These are phyloP conservation scores for Fragaria iinumae DNA, from an alignment of 306 rosid species.

Conservation along the genomic window DNA sequence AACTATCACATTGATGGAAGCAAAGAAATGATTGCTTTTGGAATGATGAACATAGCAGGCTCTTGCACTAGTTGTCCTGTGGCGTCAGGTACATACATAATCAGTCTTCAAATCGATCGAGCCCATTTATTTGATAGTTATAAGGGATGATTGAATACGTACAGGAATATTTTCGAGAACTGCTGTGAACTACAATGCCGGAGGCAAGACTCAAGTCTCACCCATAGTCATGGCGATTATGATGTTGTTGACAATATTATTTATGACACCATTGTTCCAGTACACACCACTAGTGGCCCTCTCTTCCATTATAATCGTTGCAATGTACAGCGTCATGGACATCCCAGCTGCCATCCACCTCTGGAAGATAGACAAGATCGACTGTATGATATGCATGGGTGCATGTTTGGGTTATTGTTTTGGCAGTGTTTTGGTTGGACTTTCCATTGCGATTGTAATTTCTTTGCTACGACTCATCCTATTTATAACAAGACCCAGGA, in stretches of 20 bases:
- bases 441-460: slow-evolving; percentile 34
- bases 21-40: slow-evolving; percentile 57
- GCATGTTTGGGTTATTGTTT: slow-evolving; percentile 43
- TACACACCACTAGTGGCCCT: slow-evolving; percentile 55
- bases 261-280: slow-evolving; percentile 45
- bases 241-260: slow-evolving; percentile 44
- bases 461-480: slow-evolving; percentile 61
- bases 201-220: slow-evolving; percentile 47
- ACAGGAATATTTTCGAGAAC: slow-evolving; percentile 46
- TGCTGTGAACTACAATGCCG: slow-evolving; percentile 52
- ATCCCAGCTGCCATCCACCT: slow-evolving; percentile 39
- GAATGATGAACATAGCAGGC: slow-evolving; percentile 54
- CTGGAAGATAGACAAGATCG: slow-evolving; percentile 48
- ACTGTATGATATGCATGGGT: slow-evolving; percentile 33
- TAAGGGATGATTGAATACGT: not conserved
- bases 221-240: slow-evolving; percentile 44
- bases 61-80: slow-evolving; percentile 51
- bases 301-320: slow-evolving; percentile 42
- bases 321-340: slow-evolving; percentile 41
- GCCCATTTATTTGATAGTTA: not conserved
- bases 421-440: slow-evolving; percentile 41
- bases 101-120: not conserved
- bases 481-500: slow-evolving; percentile 73
- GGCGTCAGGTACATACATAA: slow-evolving; percentile 31
- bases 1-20: slow-evolving; percentile 51